Percentiles rank a stretch among this genome's conserved stretches.
Conservation (phyloP, 1,284 basidiomycete genomes). For the Fomitopsis palustris region DNA sequence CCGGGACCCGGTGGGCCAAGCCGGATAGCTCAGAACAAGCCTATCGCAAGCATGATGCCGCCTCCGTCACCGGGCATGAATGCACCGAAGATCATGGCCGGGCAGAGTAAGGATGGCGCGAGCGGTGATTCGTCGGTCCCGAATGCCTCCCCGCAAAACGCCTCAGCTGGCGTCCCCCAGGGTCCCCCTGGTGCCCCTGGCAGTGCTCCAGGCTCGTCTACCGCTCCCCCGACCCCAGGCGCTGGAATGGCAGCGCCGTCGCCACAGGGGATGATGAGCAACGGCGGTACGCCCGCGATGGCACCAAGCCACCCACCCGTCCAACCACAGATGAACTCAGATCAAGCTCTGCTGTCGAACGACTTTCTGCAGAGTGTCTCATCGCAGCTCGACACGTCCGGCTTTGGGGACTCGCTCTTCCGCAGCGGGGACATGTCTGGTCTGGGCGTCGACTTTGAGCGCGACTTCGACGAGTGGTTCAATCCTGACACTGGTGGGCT, state of each 20-base stretch:
- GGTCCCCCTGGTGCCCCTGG: background rate
- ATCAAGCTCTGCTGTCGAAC: constrained; percentile 7
- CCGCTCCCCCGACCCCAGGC: constrained; percentile 49
- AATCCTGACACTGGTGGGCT: constrained; percentile 31
- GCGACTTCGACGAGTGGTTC: constrained; percentile 70
- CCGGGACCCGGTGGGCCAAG: constrained; percentile 24
- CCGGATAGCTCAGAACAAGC: constrained; percentile 32
- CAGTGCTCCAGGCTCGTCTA: constrained; percentile 16
- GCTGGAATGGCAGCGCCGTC: constrained; percentile 40
- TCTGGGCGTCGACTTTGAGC: constrained; percentile 56
- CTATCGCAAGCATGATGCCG: constrained; percentile 41
- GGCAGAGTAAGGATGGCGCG: constrained; percentile 26
- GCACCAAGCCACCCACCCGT: constrained; percentile 14
- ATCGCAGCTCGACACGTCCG: constrained; percentile 31
- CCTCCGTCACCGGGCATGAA: constrained; percentile 41
- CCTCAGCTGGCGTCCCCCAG: constrained; percentile 21
- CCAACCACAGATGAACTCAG: constrained; percentile 10
- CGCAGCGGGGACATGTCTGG: constrained; percentile 26
- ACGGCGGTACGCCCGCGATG: constrained; percentile 13
- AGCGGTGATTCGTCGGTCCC: constrained; percentile 13
- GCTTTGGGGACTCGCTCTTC: constrained; percentile 40
- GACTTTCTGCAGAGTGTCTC: constrained; percentile 4
- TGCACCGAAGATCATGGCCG: constrained; percentile 21
- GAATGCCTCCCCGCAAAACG: constrained; percentile 44
- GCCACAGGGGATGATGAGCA: constrained; percentile 39